Evolutionary conservation across 768 basidiomycete genomes (phyloP), one percentile per base, ranked within the genome.

Genomic region (Artomyces pyxidatus): DNA sequence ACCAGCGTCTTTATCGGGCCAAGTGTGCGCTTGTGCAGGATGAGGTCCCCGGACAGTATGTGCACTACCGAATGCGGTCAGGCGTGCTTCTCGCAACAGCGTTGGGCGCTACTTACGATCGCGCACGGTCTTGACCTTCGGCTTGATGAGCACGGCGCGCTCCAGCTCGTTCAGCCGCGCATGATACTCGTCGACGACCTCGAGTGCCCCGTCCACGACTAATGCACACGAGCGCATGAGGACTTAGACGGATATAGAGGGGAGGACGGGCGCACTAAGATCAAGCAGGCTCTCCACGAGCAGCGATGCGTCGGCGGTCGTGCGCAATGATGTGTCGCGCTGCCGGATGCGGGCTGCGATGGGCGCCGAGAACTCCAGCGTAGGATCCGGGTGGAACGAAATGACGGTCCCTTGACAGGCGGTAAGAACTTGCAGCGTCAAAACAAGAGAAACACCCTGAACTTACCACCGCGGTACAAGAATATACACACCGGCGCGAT

Each of bases 31-130:
- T 85, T 86, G 61, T 84, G 82, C 41, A 86, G 65, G 48, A 80
- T 81, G 4, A 89, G 71, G 56, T 89, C 85, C 12, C 83, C 85
- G 37, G 81, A 81, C 17, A 87, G 71, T 48, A 89, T 84, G 58
- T 88, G 86, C 37, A 89, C 83, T 85, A 51, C 12, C 22, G 30
- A 19, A 35, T 12, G 7, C 5, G 32, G 12, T 4, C 12, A 17
- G 17, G 32, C 12, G 32, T 14, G 32, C 32, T 6, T 35, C 32
- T 4, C n/a, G n/a, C n/a, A 17, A 35, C 32, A 12, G 4, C 7
- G 32, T 4, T 14, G 17, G 32, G 32, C 21, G 29, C 25, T 19
- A 57, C 80, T 42, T 58, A 85, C 83, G 61, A 29, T 72, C 65
- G 42, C 75, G 70, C 12, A 88, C 85, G 22, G 75, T 78, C 49